A percentile compares a stretch with the other conserved stretches of the same genome.
These are phyloP conservation scores for Phaffia tasmanica DNA, from an alignment of 768 basidiomycete species.

Conservation along the genomic window DNA sequence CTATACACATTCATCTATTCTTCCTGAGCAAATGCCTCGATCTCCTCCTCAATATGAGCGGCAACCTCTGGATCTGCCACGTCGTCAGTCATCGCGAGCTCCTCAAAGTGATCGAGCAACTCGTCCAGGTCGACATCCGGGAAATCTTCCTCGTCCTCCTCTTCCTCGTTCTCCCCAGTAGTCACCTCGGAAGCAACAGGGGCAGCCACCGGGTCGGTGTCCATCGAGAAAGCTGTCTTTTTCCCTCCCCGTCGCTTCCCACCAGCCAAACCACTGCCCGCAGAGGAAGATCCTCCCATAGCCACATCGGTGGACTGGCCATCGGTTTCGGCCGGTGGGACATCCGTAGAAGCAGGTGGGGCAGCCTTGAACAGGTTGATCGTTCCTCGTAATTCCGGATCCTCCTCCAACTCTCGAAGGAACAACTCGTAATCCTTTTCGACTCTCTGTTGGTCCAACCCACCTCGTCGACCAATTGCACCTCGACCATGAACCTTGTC, in stretches of 20 bases:
- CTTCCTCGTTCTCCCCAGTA: conserved; percentile 38
- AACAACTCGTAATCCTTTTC: conserved; percentile 96
- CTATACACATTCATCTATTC: too few species aligned
- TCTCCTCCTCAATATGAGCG: too few species aligned
- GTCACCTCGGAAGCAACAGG: conserved; percentile 24
- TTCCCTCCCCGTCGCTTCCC: conserved; percentile 39
- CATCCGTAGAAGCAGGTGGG: conserved; percentile 16
- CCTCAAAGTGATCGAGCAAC: conserved; percentile 81
- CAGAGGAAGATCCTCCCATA: conserved; percentile 31
- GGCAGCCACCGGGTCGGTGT: conserved; percentile 25
- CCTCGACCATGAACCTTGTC: conserved; percentile 47
- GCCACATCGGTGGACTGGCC: conserved; percentile 32
- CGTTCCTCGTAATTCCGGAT: conserved; percentile 72
- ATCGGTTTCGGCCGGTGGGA: conserved; percentile 42
- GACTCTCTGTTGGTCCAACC: conserved; percentile 79
- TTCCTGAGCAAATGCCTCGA: too few species aligned
- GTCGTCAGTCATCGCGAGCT: conserved; percentile 55
- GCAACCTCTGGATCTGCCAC: neutral
- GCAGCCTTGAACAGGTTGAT: conserved; percentile 76
- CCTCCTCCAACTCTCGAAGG: conserved; percentile 86
- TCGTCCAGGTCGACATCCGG: conserved; percentile 76
- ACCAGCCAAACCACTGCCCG: conserved; percentile 15
- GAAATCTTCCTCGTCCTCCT: conserved; percentile 71
- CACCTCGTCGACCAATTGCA: conserved; percentile 80
- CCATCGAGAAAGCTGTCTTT: conserved; percentile 33